A percentile compares a stretch with the other conserved stretches of the same genome.
Evolutionary conservation across 257 asterid species (phyloP).

Genomic region (Plantago elongata): DNA sequence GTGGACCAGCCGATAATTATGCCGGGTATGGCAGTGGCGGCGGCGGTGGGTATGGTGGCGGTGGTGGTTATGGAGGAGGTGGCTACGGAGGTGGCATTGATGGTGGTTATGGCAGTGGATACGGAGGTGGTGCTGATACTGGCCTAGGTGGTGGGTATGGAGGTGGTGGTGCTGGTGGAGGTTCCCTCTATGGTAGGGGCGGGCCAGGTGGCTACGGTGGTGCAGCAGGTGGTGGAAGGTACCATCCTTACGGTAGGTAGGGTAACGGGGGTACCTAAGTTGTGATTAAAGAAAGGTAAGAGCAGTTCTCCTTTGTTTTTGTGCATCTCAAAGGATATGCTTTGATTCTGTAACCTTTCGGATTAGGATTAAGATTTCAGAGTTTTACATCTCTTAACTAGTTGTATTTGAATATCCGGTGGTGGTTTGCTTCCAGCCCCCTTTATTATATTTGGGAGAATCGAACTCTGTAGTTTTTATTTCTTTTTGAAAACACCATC

Average conservation of each 20-base stretch:
- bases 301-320: background rate
- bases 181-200: constrained; percentile 36
- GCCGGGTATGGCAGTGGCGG: constrained; percentile 34
- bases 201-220: constrained; percentile 27
- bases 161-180: constrained; percentile 27
- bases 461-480: too few species aligned
- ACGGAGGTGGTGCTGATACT: constrained; percentile 31
- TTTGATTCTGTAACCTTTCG: background rate
- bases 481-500: too few species aligned
- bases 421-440: constrained; percentile 8
- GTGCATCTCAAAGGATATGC: constrained; percentile 6
- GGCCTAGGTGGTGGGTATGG: constrained; percentile 30
- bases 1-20: constrained; percentile 32
- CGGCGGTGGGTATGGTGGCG: constrained; percentile 25
- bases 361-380: constrained; percentile 1
- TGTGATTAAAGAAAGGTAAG: constrained; percentile 3
- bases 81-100: constrained; percentile 33
- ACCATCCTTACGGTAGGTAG: constrained; percentile 63
- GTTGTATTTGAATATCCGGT: constrained; percentile 1
- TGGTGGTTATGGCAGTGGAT: constrained; percentile 36
- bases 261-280: background rate
- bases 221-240: constrained; percentile 36
- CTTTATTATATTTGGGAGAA: background rate
- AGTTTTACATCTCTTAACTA: constrained; percentile 1
- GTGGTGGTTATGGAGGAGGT: constrained; percentile 23